Base-by-base conservation (phyloP, 2,329 filamentous ascomycete genomes). In the Aspergillus sp. region DNA sequence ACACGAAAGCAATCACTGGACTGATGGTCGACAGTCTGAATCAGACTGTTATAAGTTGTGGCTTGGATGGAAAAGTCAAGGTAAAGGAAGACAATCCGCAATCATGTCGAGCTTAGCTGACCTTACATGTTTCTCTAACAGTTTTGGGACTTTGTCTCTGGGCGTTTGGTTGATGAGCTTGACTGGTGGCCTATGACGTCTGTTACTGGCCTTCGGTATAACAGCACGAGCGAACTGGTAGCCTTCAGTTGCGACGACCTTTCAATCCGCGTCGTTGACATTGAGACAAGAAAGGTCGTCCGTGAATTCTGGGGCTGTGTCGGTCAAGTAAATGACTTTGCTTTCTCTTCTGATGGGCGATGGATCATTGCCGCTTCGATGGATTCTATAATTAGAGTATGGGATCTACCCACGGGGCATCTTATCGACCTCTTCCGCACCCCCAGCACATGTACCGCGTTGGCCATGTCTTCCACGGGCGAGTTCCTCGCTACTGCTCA, bases 91-190 rank as follows among this genome's bases (percentile, higher is more conserved):
- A 16, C 16, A 3, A 13, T 20, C 32, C 3, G 4, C 16, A 4
- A 3, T 3, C 22, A 24, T 19, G 22, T 22, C 6, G 22, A 41
- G n/a, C 41, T 47, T 13, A 47, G 11, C n/a, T 36, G 33, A 32
- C 19, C 13, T 41, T 20, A 35, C 19, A 36, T 8, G 22, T 33
- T 16, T 9, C 32, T 22, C 5, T 22, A 22, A 22, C 22, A 81
- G 76, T 97, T 99, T 68, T 99, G 95, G 95, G 89, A 95, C 59
- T 95, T 99, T 58, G 73, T 85, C n/a, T 90, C 88, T 0, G 94
- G 93, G 7, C 82, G 84, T 42, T 79, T 97, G 2, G 67, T 89
- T 10, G 82, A 93, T 56, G 86, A 96, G 65, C 84, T 97, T 47
- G 85, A 92, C 68, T 95, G 91, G 88, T 83, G 87, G 42, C 83